Evolutionary conservation across 768 basidiomycete genomes (phyloP).

Genomic region (Lentinus tigrinus): DNA sequence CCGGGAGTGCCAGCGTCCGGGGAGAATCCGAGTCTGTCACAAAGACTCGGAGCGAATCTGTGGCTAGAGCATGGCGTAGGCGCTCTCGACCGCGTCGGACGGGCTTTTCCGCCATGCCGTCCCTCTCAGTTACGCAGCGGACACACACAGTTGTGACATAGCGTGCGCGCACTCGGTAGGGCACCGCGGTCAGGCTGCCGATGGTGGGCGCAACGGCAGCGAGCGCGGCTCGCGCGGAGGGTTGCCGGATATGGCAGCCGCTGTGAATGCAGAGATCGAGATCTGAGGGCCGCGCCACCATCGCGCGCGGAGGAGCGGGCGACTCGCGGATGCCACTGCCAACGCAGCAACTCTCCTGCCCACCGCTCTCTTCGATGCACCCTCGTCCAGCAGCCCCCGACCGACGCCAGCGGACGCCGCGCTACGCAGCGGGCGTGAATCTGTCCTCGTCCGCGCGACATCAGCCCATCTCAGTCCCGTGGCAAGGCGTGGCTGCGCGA

Average conservation of each 20-base stretch:
- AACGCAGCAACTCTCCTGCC: neutral
- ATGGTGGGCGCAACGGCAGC: too few species aligned
- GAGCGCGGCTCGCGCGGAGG: too few species aligned
- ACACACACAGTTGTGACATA: too few species aligned
- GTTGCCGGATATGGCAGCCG: conserved; percentile 2
- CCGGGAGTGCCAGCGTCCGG: neutral
- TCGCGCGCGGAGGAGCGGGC: neutral
- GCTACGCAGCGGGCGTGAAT: neutral
- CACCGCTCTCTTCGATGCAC: neutral
- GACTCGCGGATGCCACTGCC: neutral
- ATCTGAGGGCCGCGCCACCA: neutral
- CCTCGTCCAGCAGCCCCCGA: neutral
- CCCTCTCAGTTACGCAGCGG: conserved; percentile 3
- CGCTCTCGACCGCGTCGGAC: conserved; percentile 13
- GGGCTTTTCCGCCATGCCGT: conserved; percentile 9
- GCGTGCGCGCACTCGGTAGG: too few species aligned
- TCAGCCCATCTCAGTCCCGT: neutral
- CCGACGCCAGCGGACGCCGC: neutral
- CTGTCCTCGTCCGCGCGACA: neutral
- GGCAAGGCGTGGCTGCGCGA: neutral
- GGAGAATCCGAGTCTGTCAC: neutral
- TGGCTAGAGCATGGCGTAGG: neutral
- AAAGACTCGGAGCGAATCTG: neutral
- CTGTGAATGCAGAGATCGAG: conserved; percentile 6
- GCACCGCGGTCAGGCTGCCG: too few species aligned